These are phyloP conservation scores for Santalum album DNA, from an alignment of 164 flowering plant genomes.

Conservation along the genomic window DNA sequence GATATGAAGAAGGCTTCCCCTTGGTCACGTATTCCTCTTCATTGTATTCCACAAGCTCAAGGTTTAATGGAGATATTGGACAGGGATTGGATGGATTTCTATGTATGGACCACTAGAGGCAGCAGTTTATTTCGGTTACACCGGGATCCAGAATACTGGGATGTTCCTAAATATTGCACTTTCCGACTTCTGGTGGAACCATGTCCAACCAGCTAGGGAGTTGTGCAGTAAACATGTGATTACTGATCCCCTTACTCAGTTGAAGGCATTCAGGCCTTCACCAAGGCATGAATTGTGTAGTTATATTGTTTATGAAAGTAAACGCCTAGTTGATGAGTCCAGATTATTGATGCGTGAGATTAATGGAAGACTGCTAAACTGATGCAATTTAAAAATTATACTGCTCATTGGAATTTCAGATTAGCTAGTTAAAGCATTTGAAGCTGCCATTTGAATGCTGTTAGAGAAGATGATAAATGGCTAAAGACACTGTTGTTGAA, in stretches of 20 bases:
- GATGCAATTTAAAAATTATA: no score
- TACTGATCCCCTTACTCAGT: background rate
- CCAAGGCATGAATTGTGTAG: background rate
- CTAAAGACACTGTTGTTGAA: no score
- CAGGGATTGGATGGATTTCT: conserved; percentile 4
- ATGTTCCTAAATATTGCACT: background rate
- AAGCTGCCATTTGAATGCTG: no score
- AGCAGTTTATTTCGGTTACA: background rate
- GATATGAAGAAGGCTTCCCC: background rate
- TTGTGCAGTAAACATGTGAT: background rate
- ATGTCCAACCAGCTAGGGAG: background rate
- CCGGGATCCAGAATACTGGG: conserved; percentile 1
- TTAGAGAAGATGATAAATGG: no score
- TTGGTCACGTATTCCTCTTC: background rate
- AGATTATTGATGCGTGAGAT: background rate
- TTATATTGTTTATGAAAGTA: conserved; percentile 3
- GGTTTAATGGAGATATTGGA: conserved; percentile 1
- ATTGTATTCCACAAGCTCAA: background rate
- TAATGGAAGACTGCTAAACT: background rate
- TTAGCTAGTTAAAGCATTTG: no score
- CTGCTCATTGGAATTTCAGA: no score
- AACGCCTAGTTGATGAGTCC: background rate
- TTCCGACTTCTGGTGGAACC: background rate
- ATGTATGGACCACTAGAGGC: background rate
- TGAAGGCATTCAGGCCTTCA: background rate